Evolutionary conservation across 2,329 filamentous ascomycete species (phyloP), one percentile per base, ranked within the genome.

Genomic region (Zymoseptoria tritici): DNA sequence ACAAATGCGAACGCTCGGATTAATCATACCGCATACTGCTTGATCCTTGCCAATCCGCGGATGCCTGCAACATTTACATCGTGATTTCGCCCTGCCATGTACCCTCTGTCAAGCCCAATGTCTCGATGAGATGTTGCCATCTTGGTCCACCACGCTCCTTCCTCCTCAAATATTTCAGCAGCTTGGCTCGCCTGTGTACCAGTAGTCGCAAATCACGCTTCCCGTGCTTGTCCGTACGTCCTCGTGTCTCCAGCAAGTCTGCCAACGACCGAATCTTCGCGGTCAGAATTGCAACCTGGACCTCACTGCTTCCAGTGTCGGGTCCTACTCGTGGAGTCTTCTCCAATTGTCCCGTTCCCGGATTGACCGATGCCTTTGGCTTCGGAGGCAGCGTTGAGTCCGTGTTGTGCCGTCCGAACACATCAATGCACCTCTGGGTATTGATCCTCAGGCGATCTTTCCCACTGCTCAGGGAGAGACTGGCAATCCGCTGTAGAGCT

Each of bases 271-370:
- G 82, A 72, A 99, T 99, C 82, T 97, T 97, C 59, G 91, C 84
- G 2, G 94, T 99, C 73, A 99, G 76, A 68, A 99, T 95, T 52
- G 91, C 92, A 66, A 95, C 91, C 79, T 99, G 94, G n/a, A 99
- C 95, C 77, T 99, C 94, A 6, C 90, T 90, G 68, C 90, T 96
- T 42, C 94, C 94, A 0, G 93, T 99, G 73, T 99, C 94, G 4
- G 88, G 89, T 0, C 94, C 94, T n/a, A 86, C 85, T 31, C 95
- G 87, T 54, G 83, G 82, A 52, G 61, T 68, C 66, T 83, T 83
- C 24, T 76, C 66, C 5, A 70, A 60, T 54, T 69, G 71, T 57
- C 66, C 60, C 5, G 68, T 65, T 6, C 66, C 50, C 20, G 62
- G 55, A 9, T 55, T 59, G 4, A 51, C 63, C 31, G 29, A 56